Conservation (phyloP, 176 grass and related monocot genomes). For the Phoenix roebelenii region DNA sequence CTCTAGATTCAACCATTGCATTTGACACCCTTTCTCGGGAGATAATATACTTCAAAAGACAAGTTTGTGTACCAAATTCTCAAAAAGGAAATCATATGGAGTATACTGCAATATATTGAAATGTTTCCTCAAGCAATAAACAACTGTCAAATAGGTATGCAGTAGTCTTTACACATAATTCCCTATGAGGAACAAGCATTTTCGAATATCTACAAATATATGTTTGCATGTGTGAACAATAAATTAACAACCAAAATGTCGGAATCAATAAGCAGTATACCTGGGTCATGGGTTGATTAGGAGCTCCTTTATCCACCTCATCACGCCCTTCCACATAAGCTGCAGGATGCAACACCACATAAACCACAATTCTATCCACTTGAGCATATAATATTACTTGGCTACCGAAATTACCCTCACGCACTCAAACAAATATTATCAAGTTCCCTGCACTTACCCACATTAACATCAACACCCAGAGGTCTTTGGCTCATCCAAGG, state of each 20-base stretch:
- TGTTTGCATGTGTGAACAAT: too few species aligned
- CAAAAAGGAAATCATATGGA: too few species aligned
- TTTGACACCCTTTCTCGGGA: background rate
- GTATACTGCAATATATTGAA: too few species aligned
- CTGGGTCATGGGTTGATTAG: constrained; percentile 62
- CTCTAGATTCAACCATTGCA: background rate
- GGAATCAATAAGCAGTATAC: background rate
- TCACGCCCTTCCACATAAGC: constrained; percentile 80
- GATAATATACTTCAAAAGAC: background rate
- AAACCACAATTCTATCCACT: background rate
- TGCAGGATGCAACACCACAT: constrained; percentile 8
- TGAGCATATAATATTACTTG: background rate
- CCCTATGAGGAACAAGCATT: too few species aligned
- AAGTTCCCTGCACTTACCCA: constrained; percentile 45
- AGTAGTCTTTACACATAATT: too few species aligned
- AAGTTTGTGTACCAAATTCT: background rate
- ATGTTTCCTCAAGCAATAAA: too few species aligned
- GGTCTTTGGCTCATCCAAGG: constrained; percentile 74
- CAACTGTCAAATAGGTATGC: too few species aligned
- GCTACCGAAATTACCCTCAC: background rate
- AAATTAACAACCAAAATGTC: too few species aligned
- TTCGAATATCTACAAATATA: too few species aligned
- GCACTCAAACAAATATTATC: constrained; percentile 5
- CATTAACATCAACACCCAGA: constrained; percentile 84
- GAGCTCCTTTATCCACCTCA: constrained; percentile 49